These are phyloP conservation scores for Albophoma yamanashiensis DNA, from an alignment of 2,329 filamentous ascomycete species.

Conservation along the genomic window DNA sequence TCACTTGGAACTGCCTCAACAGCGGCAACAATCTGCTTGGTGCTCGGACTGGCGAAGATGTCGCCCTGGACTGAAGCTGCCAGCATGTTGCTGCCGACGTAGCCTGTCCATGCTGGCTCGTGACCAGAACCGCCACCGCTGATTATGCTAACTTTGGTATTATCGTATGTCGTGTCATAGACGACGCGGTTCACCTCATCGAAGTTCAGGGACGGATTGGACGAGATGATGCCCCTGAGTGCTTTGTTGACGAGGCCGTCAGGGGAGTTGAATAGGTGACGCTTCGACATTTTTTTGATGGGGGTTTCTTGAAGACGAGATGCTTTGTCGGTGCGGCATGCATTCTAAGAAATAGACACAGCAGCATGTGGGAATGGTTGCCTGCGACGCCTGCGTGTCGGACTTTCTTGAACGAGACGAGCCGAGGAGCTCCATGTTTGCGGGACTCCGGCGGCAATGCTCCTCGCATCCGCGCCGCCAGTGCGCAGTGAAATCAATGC, in stretches of 20 bases:
- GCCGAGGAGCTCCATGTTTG: neutral
- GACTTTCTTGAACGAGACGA: neutral
- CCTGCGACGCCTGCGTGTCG: neutral
- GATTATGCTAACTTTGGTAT: slow-evolving; percentile 36
- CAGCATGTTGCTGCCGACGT: slow-evolving; percentile 52
- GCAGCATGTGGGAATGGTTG: neutral
- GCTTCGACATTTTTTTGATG: slow-evolving; percentile 32
- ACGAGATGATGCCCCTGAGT: slow-evolving; percentile 39
- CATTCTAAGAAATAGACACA: neutral
- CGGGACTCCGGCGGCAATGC: neutral
- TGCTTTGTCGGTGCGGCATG: neutral
- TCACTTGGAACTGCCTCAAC: slow-evolving; percentile 44
- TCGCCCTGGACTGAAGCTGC: slow-evolving; percentile 50
- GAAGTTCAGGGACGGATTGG: slow-evolving; percentile 38
- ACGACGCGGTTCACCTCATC: slow-evolving; percentile 42
- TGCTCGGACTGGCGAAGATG: slow-evolving; percentile 53
- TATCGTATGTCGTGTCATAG: slow-evolving; percentile 33
- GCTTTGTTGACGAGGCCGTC: slow-evolving; percentile 43
- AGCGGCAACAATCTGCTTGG: slow-evolving; percentile 52
- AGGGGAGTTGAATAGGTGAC: slow-evolving; percentile 40
- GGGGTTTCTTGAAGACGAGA: neutral
- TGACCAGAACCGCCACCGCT: slow-evolving; percentile 47
- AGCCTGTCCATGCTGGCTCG: slow-evolving; percentile 54
- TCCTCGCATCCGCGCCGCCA: neutral
- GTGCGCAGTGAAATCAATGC: neutral